Evolutionary conservation across 2,329 filamentous ascomycete species (phyloP), one percentile per base, ranked within the genome.

Genomic region (Colletotrichum orchidophilum): DNA sequence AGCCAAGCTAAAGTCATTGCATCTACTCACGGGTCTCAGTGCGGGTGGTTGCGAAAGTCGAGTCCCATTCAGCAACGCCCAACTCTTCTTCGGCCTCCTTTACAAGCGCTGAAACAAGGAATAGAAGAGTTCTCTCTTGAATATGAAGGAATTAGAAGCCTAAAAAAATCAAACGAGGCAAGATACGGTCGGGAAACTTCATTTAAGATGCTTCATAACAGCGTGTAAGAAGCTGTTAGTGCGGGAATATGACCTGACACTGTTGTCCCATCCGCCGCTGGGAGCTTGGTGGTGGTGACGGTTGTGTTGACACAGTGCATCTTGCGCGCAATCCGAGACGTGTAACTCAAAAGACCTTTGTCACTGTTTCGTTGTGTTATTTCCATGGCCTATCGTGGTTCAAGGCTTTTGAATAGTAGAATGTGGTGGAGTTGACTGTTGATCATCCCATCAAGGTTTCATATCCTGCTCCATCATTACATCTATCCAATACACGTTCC

Each of bases 401-500:
- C n/a, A n/a, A n/a, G n/a, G n/a, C n/a, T n/a, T n/a, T n/a, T n/a
- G n/a, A n/a, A n/a, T n/a, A n/a, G n/a, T n/a, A n/a, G n/a, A n/a
- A n/a, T n/a, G n/a, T n/a, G n/a, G n/a, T n/a, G n/a, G 3, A 5
- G n/a, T 39, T n/a, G 3, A 3, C 12, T 18, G 7, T 13, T 7
- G 6, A 13, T 64, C 46, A 61, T 18, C 67, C 55, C 67, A 64
- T 77, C 61, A 77, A 59, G 8, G 76, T 78, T 64, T 78, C 76
- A 24, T 74, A 84, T 76, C 63, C 27, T 21, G 55, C 3, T 66
- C 33, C 24, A 50, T 55, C 63, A 61, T 62, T 1, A 86, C 79
- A 73, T 86, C 83, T 69, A 86, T 80, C 84, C 84, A 86, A 72
- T 85, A 84, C 6, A 78, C 77, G 12, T 84, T 66, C 13, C 59